Conservation (phyloP, 495 filamentous ascomycete species). For the Penicillium mononematosum region DNA sequence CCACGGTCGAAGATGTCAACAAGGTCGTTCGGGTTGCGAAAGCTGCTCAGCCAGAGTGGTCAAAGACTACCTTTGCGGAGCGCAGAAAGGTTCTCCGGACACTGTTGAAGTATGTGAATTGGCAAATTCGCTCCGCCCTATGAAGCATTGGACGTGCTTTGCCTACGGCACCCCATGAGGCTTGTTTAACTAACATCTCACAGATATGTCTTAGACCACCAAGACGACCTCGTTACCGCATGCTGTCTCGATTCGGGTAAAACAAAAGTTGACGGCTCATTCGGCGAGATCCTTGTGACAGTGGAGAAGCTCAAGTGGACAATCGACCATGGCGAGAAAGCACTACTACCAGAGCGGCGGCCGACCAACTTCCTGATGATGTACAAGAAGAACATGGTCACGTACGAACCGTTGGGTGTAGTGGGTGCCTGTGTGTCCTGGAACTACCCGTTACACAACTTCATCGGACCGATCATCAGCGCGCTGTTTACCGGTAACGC, state of each 20-base stretch:
- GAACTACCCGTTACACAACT: constrained; percentile 97
- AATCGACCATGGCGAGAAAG: constrained; percentile 83
- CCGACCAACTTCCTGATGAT: constrained; percentile 88
- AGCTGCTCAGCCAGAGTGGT: constrained; percentile 78
- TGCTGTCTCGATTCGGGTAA: constrained; percentile 97
- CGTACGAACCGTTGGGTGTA: constrained; percentile 90
- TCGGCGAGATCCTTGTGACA: constrained; percentile 93
- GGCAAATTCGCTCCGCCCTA: not conserved
- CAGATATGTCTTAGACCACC: constrained; percentile 80
- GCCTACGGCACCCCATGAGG: not conserved
- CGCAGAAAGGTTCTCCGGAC: constrained; percentile 78
- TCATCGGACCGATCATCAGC: constrained; percentile 86
- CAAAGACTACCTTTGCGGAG: constrained; percentile 71
- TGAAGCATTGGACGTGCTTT: not conserved
- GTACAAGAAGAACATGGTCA: constrained; percentile 91
- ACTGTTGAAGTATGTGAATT: constrained; percentile 62
- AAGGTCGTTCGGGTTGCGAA: constrained; percentile 70
- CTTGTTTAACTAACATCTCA: not conserved
- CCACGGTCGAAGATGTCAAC: constrained; percentile 76
- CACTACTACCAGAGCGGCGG: constrained; percentile 66
- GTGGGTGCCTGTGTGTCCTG: constrained; percentile 91
- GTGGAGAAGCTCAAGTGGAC: constrained; percentile 94
- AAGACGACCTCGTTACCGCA: constrained; percentile 78
- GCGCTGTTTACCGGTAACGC: constrained; percentile 91
- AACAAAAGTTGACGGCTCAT: constrained; percentile 86